These are phyloP conservation scores for Neoboletus brunneissimus DNA, from an alignment of 768 basidiomycete species.

Conservation along the genomic window DNA sequence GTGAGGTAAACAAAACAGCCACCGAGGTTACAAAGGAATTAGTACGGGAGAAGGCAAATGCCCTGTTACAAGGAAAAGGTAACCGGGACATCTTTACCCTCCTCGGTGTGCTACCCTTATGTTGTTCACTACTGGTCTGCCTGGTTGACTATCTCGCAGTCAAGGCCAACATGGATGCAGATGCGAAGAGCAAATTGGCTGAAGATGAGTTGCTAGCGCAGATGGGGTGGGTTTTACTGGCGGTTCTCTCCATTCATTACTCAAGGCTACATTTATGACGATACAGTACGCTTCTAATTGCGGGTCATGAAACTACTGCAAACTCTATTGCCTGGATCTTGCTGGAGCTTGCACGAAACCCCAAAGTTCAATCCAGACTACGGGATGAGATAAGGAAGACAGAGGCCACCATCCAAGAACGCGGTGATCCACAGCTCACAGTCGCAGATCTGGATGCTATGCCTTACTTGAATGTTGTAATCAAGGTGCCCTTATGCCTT, in stretches of 20 bases:
- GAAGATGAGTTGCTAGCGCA: no score
- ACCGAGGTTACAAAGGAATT: no score
- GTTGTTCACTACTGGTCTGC: neutral
- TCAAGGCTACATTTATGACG: neutral
- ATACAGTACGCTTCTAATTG: slow-evolving; percentile 42
- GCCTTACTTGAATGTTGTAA: slow-evolving; percentile 36
- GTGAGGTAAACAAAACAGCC: no score
- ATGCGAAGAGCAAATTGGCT: no score
- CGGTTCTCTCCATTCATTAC: neutral
- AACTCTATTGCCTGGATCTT: slow-evolving; percentile 61
- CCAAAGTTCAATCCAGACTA: slow-evolving; percentile 46
- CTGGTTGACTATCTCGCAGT: neutral
- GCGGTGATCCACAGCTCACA: neutral
- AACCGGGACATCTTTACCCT: slow-evolving; percentile 26
- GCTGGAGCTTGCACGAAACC: slow-evolving; percentile 25
- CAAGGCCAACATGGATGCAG: no score
- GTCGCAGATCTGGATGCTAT: slow-evolving; percentile 46
- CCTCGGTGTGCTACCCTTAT: slow-evolving; percentile 33
- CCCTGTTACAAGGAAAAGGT: slow-evolving; percentile 13
- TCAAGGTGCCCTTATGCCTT: slow-evolving; percentile 23
- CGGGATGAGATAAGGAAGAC: slow-evolving; percentile 33
- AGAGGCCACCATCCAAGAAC: neutral
- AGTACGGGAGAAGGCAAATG: neutral
- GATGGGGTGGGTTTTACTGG: neutral
- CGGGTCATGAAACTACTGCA: slow-evolving; percentile 60